Percentiles rank a stretch among this genome's conserved stretches.
phyloP scores from a whole-genome alignment of 768 basidiomycete species.

The Rhodotorula graminis region DNA sequence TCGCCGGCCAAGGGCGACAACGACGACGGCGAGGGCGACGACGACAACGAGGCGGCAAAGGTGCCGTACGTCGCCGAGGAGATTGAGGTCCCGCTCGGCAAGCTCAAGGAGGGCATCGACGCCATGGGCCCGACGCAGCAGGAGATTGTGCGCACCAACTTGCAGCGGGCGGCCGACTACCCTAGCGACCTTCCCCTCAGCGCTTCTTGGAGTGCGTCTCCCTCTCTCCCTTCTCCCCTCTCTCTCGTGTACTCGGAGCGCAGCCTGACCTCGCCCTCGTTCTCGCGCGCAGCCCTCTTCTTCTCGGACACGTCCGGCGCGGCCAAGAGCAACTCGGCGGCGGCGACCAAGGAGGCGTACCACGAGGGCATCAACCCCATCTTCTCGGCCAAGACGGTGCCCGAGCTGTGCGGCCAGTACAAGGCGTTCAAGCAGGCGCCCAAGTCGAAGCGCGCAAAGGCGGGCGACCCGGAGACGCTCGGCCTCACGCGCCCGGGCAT shows the following conservation, averaged over 20 bases:
- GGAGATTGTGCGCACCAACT: slow-evolving; percentile 14
- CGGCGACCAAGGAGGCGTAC: slow-evolving; percentile 32
- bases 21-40: no score
- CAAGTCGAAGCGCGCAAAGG: slow-evolving; percentile 12
- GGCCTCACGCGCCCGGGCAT: slow-evolving; percentile 24
- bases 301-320: slow-evolving; percentile 35
- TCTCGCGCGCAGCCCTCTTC: slow-evolving; percentile 23
- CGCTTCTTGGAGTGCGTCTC: slow-evolving; percentile 32
- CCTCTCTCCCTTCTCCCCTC: background rate
- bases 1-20: no score
- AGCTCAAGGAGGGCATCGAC: slow-evolving; percentile 5
- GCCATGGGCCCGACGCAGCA: slow-evolving; percentile 14
- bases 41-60: no score
- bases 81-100: slow-evolving; percentile 1
- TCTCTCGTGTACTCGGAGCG: no score
- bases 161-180: slow-evolving; percentile 26
- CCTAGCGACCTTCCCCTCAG: slow-evolving; percentile 33
- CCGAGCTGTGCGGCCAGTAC: slow-evolving; percentile 20
- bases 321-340: slow-evolving; percentile 27
- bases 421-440: slow-evolving; percentile 38
- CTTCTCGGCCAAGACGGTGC: slow-evolving; percentile 25
- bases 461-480: slow-evolving; percentile 20
- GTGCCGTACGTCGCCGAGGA: background rate
- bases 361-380: slow-evolving; percentile 30
- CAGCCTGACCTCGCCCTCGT: no score